Base-by-base conservation (phyloP, 257 asterid species). In the Phtheirospermum japonicum region DNA sequence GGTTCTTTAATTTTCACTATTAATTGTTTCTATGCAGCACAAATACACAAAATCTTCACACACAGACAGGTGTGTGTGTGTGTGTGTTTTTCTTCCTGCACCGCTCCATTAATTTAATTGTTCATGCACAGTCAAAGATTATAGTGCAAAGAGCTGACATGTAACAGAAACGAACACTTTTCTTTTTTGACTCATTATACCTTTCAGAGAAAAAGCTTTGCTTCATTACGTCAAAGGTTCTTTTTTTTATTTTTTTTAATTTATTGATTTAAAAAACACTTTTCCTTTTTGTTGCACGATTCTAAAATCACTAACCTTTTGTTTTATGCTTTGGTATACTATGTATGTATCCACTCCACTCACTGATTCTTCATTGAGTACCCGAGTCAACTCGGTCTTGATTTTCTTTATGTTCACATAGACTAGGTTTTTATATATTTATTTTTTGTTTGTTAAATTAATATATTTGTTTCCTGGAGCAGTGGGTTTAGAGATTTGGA, bases 91-190 rank as follows among this genome's bases (percentile, higher is more conserved):
- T 62, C 16, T 53, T 30, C 30, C 42, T 23, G 16, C 60, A 36
- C 53, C 53, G 19, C 23, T 46, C 9, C 9, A 46, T 42, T 42
- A 9, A 14, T 42, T 55, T 55, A 33, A 59, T 55, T 20, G 17
- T 49, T 68, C 48, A 62, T 67, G 63, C 72, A 69, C 70, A 62
- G 77, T 66, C 79, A 69, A 69, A 69, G 30, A 9, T 8, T 45
- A n/a, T 62, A 23, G 63, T 63, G 79, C 75, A 66, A 79, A 56
- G 43, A n/a, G 68, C 71, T 75, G 70, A 71, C 76, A 71, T 17
- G 71, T 30, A 58, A 36, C 67, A 33, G 60, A 53, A 53, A 71
- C 69, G 16, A 19, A n/a, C n/a, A n/a, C 50, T 5, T 63, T 19
- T 63, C 58, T 79, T 75, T 46, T 46, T 75, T 73, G 79, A 72